Base-by-base conservation (phyloP, 257 asterid species). In the Fraxinus americana region DNA sequence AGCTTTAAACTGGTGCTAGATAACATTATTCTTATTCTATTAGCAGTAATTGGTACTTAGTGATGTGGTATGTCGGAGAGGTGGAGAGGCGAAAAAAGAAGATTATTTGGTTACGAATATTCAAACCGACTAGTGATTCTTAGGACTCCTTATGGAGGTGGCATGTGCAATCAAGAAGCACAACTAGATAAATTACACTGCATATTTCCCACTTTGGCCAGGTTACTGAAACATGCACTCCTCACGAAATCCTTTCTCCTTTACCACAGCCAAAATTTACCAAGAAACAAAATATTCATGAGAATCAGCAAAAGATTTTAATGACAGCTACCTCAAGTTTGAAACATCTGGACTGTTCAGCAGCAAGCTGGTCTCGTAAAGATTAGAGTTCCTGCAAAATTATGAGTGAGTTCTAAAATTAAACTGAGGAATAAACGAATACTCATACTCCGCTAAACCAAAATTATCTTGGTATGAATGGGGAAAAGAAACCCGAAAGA, bases 291-390 rank as follows among this genome's bases (percentile, higher is more conserved):
- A 25, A 63, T 23, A 23, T 21, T 23, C 16, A 2, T 23, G 34
- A 27, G 69, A 78, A 71, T 79, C 32, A 36, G 70, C 41, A 74
- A 74, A 68, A 69, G 67, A 75, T 66, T 79, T 21, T 75, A 48
- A 48, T 21, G 69, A 72, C 34, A 78, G 83, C 34, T 74, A 96
- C 99, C 99, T 96, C 99, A 57, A 96, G 98, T 85, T 96, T 96
- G 91, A 96, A 96, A 85, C 98, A 93, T 85, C 99, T 92, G 21
- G 99, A 93, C 82, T 92, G 99, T 83, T 96, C 99, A 81, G 94
- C 86, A 69, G 92, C 97, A 80, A 96, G 97, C 83, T 92, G 99
- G 77, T 97, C 91, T 70, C 98, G 90, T 69, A 90, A 91, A 48
- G 97, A 95, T 77, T 93, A 98, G 74, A 95, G 96, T 83, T 95